Conservation (phyloP, 352 stramenopile genomes). For the Phytopythium boreale region DNA sequence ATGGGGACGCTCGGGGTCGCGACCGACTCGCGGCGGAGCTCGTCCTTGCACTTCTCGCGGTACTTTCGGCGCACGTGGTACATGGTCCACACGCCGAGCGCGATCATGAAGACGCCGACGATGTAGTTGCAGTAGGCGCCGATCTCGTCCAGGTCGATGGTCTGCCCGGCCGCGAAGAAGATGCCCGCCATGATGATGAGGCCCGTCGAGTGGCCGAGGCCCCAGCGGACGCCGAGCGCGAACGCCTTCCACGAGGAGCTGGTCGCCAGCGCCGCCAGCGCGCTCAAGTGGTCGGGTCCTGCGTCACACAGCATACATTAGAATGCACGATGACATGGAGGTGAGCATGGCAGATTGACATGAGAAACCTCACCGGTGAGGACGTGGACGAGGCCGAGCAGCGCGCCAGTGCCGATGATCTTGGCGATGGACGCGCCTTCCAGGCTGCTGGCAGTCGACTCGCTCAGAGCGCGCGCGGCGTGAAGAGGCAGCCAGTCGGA, state of each 20-base stretch:
- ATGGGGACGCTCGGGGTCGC: neutral
- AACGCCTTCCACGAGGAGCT: slow-evolving; percentile 77
- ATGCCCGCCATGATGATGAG: slow-evolving; percentile 82
- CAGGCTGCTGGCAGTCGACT: slow-evolving; percentile 21
- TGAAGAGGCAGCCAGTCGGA: slow-evolving; percentile 3
- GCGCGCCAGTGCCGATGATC: slow-evolving; percentile 40
- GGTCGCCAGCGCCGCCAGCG: slow-evolving; percentile 81
- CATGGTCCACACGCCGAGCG: slow-evolving; percentile 52
- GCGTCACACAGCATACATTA: neutral
- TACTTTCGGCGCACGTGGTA: slow-evolving; percentile 49
- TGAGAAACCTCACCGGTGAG: slow-evolving; percentile 25
- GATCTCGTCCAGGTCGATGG: slow-evolving; percentile 46
- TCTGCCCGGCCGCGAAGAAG: slow-evolving; percentile 67
- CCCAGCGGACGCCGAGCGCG: slow-evolving; percentile 86
- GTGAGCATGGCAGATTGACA: neutral
- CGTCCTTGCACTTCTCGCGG: slow-evolving; percentile 36
- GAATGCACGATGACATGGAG: neutral
- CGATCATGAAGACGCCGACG: slow-evolving; percentile 81
- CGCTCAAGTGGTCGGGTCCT: slow-evolving; percentile 88
- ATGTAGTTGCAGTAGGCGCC: slow-evolving; percentile 66
- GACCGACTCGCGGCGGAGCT: slow-evolving; percentile 2
- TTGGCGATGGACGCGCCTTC: slow-evolving; percentile 30
- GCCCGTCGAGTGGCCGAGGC: slow-evolving; percentile 89
- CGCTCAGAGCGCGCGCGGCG: slow-evolving; percentile 19
- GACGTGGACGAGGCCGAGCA: slow-evolving; percentile 51